A percentile compares a stretch with the other conserved stretches of the same genome.
phyloP scores from a whole-genome alignment of 2,329 filamentous ascomycete genomes.

The Knoxdaviesia proteae region DNA sequence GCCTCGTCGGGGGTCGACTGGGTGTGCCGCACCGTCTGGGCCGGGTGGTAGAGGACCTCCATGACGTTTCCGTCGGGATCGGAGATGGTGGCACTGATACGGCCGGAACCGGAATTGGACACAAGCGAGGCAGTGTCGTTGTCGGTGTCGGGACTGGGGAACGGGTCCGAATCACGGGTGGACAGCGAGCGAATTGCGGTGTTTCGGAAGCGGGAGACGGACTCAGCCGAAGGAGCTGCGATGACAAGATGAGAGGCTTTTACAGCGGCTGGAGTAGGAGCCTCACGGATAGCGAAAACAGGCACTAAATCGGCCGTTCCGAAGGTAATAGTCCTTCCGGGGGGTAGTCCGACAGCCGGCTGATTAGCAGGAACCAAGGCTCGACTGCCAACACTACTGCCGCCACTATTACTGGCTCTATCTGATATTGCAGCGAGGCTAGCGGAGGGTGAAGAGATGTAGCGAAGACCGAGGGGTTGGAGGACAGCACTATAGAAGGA shows the following conservation, averaged over 20 bases:
- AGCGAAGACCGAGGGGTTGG: constrained; percentile 59
- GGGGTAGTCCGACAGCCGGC: not conserved
- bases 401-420: too few species aligned
- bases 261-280: too few species aligned
- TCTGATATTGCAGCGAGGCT: too few species aligned
- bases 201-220: not conserved
- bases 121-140: too few species aligned
- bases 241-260: not conserved
- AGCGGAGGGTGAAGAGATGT: constrained; percentile 11
- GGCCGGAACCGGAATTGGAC: too few species aligned
- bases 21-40: constrained; percentile 11
- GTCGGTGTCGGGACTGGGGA: too few species aligned
- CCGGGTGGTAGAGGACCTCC: constrained; percentile 45
- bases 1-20: constrained; percentile 16
- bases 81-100: constrained; percentile 32
- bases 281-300: too few species aligned
- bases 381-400: too few species aligned
- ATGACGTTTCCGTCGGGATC: constrained; percentile 74
- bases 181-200: too few species aligned
- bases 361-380: too few species aligned
- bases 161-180: too few species aligned
- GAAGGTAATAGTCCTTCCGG: not conserved
- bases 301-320: not conserved
- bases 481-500: constrained; percentile 69
- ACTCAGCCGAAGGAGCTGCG: not conserved